Conservation (phyloP, 1,139 yeast species). For the Blastobotrys capitulatus region DNA sequence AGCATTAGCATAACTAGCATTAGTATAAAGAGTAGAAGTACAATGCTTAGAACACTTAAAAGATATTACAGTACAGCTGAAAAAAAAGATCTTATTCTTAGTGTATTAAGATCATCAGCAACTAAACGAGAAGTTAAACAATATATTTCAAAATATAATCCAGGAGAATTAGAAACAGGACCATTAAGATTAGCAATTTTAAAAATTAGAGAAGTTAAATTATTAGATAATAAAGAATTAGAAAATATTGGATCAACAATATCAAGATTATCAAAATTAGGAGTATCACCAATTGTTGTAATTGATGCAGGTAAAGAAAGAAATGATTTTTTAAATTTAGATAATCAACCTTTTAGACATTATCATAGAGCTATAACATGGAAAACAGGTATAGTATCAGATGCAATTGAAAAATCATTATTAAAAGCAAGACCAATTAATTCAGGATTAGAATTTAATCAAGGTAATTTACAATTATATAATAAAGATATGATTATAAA, state of each 20-base stretch:
- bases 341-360: conserved; percentile 19
- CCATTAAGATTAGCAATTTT: conserved; percentile 49
- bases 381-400: conserved; percentile 24
- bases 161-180: conserved; percentile 29
- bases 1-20: too few relatives aligned
- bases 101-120: conserved; percentile 58
- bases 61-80: conserved; percentile 10
- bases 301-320: conserved; percentile 34
- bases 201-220: conserved; percentile 40
- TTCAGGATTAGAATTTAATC: conserved; percentile 32
- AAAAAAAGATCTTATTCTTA: conserved; percentile 45
- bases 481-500: conserved; percentile 32
- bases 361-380: conserved; percentile 21
- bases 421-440: conserved; percentile 31
- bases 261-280: conserved; percentile 45
- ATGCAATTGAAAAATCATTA: conserved; percentile 21
- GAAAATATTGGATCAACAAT: conserved; percentile 46
- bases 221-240: conserved; percentile 36
- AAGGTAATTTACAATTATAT: conserved; percentile 13
- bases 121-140: conserved; percentile 62
- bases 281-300: conserved; percentile 41
- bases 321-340: conserved; percentile 22
- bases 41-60: background rate
- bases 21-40: background rate
- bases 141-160: conserved; percentile 46